Evolutionary conservation across 108 stramenopile species (phyloP), one percentile per base, ranked within the genome.

Genomic region (Conticribra guillardii): DNA sequence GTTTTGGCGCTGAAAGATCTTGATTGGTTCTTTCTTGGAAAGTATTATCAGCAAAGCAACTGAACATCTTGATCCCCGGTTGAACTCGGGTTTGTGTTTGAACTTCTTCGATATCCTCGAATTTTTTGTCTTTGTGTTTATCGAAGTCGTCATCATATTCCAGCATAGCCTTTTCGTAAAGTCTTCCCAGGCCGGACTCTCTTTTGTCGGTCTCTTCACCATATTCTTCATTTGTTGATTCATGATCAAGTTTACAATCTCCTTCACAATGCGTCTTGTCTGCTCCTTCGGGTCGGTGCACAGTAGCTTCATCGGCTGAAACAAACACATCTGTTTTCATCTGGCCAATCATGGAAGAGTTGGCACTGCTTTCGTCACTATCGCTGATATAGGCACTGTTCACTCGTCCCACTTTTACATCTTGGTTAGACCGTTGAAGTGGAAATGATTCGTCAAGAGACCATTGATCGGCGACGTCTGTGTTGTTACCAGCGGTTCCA

Each of bases 401-500:
- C 60, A 27, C 16, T n/a, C 34, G 26, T 7, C 18, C 34, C 45
- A 4, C 0, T 63, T 7, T 27, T 8, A 62, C 27, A 1, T 23
- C 34, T 2, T 26, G 41, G 46, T 76, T 60, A 18, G 3, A 14
- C 28, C 24, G 61, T 21, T 57, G 44, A 32, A 63, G 23, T 14
- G 71, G 61, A 21, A 72, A 63, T 16, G 34, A 30, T 26, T 75
- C 66, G 14, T 61, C 60, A 46, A 75, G 45, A 19, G 74, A 67
- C 74, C 67, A 74, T 47, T 74, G 54, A 49, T 74, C 67, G 4
- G 32, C n/a, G n/a, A n/a, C n/a, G n/a, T n/a, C n/a, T n/a, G n/a
- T n/a, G n/a, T n/a, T n/a, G n/a, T n/a, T n/a, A n/a, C n/a, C n/a
- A n/a, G n/a, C n/a, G n/a, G n/a, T n/a, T n/a, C n/a, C n/a, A n/a